Percentiles rank a stretch among this genome's conserved stretches.
Evolutionary conservation across 73 alveolate genomes (phyloP).

Genomic region (Urostyla sp.): DNA sequence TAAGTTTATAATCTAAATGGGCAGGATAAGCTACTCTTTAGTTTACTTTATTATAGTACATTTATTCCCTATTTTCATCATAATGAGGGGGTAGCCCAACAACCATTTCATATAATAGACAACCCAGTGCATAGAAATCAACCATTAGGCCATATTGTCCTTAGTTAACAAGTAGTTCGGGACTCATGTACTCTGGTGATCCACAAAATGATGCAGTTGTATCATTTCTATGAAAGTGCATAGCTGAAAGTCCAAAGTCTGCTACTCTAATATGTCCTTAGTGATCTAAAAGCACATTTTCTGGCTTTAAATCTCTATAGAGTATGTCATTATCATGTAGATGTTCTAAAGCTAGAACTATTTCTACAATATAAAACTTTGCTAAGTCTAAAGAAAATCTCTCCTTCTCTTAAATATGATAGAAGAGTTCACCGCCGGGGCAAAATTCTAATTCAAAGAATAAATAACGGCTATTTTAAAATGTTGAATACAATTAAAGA

Average conservation of each 20-base stretch:
- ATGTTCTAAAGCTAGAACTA: constrained; percentile 73
- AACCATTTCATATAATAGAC: constrained; percentile 68
- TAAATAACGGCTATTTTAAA: constrained; percentile 56
- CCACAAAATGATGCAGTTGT: constrained; percentile 73
- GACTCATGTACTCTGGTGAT: constrained; percentile 76
- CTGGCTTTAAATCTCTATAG: constrained; percentile 84
- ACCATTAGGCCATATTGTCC: constrained; percentile 55
- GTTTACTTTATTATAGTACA: constrained; percentile 56
- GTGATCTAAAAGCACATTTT: constrained; percentile 68
- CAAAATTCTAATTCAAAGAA: constrained; percentile 63
- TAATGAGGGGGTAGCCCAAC: constrained; percentile 77
- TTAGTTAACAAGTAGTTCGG: constrained; percentile 67
- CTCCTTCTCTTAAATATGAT: constrained; percentile 69
- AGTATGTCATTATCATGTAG: constrained; percentile 66
- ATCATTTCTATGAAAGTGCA: constrained; percentile 31
- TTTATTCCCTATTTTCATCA: constrained; percentile 47
- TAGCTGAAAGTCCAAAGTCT: constrained; percentile 71
- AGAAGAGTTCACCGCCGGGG: constrained; percentile 73
- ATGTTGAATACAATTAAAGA: constrained; percentile 60
- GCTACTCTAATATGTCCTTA: constrained; percentile 71
- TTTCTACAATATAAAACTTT: constrained; percentile 71
- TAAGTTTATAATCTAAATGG: constrained; percentile 67
- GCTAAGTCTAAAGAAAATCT: constrained; percentile 76
- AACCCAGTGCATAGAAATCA: constrained; percentile 72
- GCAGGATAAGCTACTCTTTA: constrained; percentile 51